Evolutionary conservation across 2,329 filamentous ascomycete genomes (phyloP).

Genomic region (Alternaria longipes): DNA sequence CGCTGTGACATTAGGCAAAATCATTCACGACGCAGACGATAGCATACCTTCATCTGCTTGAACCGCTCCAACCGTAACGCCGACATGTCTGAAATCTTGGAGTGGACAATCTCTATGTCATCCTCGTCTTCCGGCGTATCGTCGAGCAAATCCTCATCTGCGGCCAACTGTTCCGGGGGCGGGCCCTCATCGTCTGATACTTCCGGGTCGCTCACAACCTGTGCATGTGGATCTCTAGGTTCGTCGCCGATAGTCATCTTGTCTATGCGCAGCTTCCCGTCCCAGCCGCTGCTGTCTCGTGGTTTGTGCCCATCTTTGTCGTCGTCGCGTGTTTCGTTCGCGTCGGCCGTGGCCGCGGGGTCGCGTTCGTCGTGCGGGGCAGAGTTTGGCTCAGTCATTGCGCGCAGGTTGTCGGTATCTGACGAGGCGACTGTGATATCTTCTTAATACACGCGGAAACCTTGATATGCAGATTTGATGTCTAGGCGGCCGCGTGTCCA

Average conservation of each 20-base stretch:
- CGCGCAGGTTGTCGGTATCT: not conserved
- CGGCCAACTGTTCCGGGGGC: slow-evolving; percentile 47
- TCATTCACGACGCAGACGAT: not conserved
- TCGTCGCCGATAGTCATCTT: slow-evolving; percentile 62
- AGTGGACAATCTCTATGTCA: slow-evolving; percentile 85
- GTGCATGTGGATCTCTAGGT: slow-evolving; percentile 66
- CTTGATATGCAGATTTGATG: not conserved
- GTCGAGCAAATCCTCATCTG: slow-evolving; percentile 64
- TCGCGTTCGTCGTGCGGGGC: slow-evolving; percentile 41
- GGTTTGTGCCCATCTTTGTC: slow-evolving; percentile 42
- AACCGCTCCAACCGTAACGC: slow-evolving; percentile 87
- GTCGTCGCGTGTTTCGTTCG: slow-evolving; percentile 28
- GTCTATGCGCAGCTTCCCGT: slow-evolving; percentile 81
- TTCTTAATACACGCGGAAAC: not conserved
- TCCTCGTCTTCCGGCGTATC: slow-evolving; percentile 65
- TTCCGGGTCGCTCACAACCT: slow-evolving; percentile 76
- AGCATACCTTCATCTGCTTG: slow-evolving; percentile 69
- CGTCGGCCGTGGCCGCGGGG: slow-evolving; percentile 33
- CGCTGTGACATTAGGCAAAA: slow-evolving; percentile 55
- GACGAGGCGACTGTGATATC: not conserved
- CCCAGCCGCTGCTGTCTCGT: slow-evolving; percentile 70
- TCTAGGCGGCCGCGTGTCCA: not conserved
- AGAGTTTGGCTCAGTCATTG: slow-evolving; percentile 38
- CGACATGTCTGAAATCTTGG: slow-evolving; percentile 79
- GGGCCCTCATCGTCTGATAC: slow-evolving; percentile 73